phyloP scores from a whole-genome alignment of 2,329 filamentous ascomycete genomes.

The Colletotrichum sp. region DNA sequence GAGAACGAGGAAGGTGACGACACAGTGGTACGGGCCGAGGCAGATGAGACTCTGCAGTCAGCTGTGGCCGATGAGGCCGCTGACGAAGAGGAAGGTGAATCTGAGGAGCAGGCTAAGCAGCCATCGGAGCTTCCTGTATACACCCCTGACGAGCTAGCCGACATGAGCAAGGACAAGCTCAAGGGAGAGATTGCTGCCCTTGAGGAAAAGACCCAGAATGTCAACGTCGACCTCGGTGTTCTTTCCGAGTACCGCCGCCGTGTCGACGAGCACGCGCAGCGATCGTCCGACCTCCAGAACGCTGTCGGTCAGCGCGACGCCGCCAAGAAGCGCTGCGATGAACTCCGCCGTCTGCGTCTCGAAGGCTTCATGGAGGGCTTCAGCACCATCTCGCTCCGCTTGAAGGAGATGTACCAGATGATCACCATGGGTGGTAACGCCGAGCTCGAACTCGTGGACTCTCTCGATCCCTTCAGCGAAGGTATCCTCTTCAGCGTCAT shows the following conservation, averaged over 20 bases:
- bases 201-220: constrained; percentile 78
- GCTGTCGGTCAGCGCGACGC: constrained; percentile 81
- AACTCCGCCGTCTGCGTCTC: constrained; percentile 85
- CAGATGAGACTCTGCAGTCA: constrained; percentile 19
- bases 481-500: constrained; percentile 98
- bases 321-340: constrained; percentile 91
- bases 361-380: constrained; percentile 99
- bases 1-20: constrained; percentile 29
- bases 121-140: constrained; percentile 75
- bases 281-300: constrained; percentile 82
- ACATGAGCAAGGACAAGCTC: constrained; percentile 67
- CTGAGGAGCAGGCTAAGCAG: constrained; percentile 30
- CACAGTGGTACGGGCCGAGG: not conserved
- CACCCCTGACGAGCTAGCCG: constrained; percentile 72
- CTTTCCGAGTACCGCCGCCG: constrained; percentile 87
- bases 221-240: constrained; percentile 87
- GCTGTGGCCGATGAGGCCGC: constrained; percentile 26
- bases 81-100: constrained; percentile 25
- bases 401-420: constrained; percentile 99
- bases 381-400: constrained; percentile 86
- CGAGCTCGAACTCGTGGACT: constrained; percentile 95
- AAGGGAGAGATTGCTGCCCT: constrained; percentile 67
- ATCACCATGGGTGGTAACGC: constrained; percentile 99
- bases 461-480: constrained; percentile 93
- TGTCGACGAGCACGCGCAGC: constrained; percentile 80